phyloP scores from a whole-genome alignment of 2,329 filamentous ascomycete species.

The Scedosporium minutisporum region DNA sequence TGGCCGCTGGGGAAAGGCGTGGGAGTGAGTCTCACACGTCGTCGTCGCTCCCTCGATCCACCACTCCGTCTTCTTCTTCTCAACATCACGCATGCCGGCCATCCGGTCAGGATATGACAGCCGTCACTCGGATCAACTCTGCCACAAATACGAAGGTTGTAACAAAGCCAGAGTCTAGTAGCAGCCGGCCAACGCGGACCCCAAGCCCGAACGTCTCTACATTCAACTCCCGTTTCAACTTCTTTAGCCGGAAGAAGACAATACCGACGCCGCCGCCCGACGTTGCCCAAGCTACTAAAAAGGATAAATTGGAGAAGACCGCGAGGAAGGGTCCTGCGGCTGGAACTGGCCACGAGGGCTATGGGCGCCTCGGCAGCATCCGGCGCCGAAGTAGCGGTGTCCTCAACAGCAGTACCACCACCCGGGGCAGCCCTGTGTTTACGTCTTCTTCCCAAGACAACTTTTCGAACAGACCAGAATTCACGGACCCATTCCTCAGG shows the following conservation, averaged over 20 bases:
- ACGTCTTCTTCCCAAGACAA: conserved; percentile 46
- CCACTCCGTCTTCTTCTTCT: conserved; percentile 18
- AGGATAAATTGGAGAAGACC: conserved; percentile 49
- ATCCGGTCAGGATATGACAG: conserved; percentile 24
- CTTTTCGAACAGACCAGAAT: conserved; percentile 21
- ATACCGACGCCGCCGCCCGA: conserved; percentile 42
- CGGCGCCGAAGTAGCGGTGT: conserved; percentile 56
- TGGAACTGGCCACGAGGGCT: conserved; percentile 89
- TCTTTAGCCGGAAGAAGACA: conserved; percentile 67
- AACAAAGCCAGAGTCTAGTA: conserved; percentile 11
- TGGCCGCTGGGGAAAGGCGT: conserved; percentile 31
- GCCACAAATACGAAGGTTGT: conserved; percentile 13
- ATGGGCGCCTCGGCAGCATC: conserved; percentile 53
- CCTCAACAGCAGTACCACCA: conserved; percentile 24
- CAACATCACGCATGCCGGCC: conserved; percentile 14
- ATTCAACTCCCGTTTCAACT: conserved; percentile 58
- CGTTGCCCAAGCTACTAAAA: conserved; percentile 34
- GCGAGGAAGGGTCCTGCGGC: conserved; percentile 71
- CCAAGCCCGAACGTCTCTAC: conserved; percentile 46
- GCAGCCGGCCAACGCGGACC: conserved; percentile 26
- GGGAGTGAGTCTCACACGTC: conserved; percentile 27
- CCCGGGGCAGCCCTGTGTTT: conserved; percentile 32
- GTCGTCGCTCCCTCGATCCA: conserved; percentile 24
- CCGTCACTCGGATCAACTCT: conserved; percentile 16
- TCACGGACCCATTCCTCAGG: conserved; percentile 45